These are phyloP conservation scores for Mrakiaceae sp. DNA, from an alignment of 1,284 basidiomycete species.

Conservation along the genomic window DNA sequence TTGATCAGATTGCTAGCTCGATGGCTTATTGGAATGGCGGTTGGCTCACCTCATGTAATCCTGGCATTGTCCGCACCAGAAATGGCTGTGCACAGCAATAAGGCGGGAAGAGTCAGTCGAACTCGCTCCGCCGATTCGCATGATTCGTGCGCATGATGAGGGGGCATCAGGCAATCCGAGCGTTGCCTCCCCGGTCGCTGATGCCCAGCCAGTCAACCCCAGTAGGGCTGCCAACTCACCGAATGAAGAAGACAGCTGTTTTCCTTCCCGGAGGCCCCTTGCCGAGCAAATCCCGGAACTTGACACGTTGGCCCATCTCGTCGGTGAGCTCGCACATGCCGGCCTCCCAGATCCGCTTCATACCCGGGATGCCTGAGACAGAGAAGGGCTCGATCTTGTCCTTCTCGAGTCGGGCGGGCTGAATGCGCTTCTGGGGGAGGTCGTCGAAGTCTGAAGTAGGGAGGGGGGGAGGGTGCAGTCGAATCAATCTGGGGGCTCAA, in stretches of 20 bases:
- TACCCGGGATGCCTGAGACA: constrained; percentile 22
- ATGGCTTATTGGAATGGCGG: too few species aligned
- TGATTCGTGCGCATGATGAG: too few species aligned
- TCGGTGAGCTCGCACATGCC: constrained; percentile 28
- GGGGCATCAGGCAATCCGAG: too few species aligned
- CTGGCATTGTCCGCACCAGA: constrained; percentile 22
- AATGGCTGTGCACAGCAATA: not conserved
- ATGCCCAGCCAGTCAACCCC: too few species aligned
- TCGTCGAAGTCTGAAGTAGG: not conserved
- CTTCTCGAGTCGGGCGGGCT: constrained; percentile 14
- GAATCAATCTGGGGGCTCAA: not conserved
- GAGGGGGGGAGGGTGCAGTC: too few species aligned
- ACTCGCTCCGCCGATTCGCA: too few species aligned
- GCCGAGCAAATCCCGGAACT: constrained; percentile 28
- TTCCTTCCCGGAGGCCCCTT: constrained; percentile 15
- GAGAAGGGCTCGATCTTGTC: constrained; percentile 17
- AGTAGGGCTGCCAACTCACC: constrained; percentile 18
- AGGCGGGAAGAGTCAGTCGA: not conserved
- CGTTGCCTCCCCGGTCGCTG: too few species aligned
- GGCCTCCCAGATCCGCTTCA: constrained; percentile 27
- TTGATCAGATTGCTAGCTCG: too few species aligned
- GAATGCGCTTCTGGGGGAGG: constrained; percentile 17
- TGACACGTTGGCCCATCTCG: constrained; percentile 27
- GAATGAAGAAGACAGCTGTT: constrained; percentile 10
- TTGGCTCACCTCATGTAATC: constrained; percentile 28